phyloP scores from a whole-genome alignment of 768 basidiomycete species.

The Leccinum rimulosum region DNA sequence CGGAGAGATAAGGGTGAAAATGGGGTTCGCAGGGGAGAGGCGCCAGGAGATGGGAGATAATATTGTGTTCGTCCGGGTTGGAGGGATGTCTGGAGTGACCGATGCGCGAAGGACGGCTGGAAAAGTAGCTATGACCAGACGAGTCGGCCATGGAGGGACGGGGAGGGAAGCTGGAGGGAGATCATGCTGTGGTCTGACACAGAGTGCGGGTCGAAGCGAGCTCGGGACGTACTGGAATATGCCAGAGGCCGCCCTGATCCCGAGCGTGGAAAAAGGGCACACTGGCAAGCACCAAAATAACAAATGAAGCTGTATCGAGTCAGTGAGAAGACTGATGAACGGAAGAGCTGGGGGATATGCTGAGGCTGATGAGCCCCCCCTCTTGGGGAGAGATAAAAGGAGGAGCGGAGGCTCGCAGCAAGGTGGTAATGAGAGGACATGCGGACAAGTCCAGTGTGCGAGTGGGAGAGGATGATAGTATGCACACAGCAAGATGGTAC shows the following conservation, averaged over 20 bases:
- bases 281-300: constrained; percentile 3
- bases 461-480: constrained; percentile 20
- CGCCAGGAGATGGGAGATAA: constrained; percentile 18
- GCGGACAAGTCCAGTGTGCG: constrained; percentile 23
- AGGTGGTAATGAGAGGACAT: constrained; percentile 25
- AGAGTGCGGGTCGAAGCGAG: constrained; percentile 8
- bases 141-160: constrained; percentile 22
- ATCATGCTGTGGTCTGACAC: constrained; percentile 22
- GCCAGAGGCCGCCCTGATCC: constrained; percentile 15
- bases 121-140: constrained; percentile 13
- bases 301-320: constrained; percentile 8
- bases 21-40: constrained; percentile 14
- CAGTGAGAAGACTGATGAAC: not conserved
- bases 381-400: constrained; percentile 32
- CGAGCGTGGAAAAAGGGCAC: constrained; percentile 33
- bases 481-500: constrained; percentile 23
- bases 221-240: constrained; percentile 21
- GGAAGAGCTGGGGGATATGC: constrained; percentile 10
- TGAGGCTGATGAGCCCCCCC: not conserved
- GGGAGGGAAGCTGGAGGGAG: constrained; percentile 9
- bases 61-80: constrained; percentile 14
- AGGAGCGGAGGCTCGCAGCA: constrained; percentile 23
- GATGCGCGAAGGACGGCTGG: constrained; percentile 11
- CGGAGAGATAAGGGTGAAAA: constrained; percentile 15
- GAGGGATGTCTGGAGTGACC: constrained; percentile 13